These are phyloP conservation scores for Eleusine indica DNA, from an alignment of 176 grass and related monocot species.

Conservation along the genomic window DNA sequence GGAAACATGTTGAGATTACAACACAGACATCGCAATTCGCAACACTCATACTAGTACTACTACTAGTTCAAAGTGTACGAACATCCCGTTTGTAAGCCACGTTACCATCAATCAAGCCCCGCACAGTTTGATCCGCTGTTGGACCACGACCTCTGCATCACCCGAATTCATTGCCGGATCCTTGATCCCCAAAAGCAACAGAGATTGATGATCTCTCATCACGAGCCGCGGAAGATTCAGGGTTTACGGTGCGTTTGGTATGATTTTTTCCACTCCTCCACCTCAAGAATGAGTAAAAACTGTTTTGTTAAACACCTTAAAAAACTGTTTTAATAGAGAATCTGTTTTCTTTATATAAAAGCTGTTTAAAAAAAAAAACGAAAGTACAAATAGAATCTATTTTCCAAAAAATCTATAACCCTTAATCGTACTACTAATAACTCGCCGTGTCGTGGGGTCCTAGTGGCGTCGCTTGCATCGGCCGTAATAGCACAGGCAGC, in stretches of 20 bases:
- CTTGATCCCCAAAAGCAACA: constrained; percentile 17
- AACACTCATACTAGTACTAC: too few species aligned
- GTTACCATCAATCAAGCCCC: not conserved
- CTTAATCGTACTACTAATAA: too few species aligned
- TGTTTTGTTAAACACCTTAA: too few species aligned
- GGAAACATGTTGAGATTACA: not conserved
- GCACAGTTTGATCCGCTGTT: not conserved
- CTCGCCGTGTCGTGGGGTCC: not conserved
- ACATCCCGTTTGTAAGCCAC: not conserved
- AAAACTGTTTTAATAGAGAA: too few species aligned
- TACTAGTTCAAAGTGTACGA: not conserved
- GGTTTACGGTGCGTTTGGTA: too few species aligned
- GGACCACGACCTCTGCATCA: not conserved
- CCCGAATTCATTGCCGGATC: not conserved
- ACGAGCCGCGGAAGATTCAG: not conserved
- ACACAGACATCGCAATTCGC: not conserved
- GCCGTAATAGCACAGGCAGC: not conserved
- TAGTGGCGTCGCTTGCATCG: too few species aligned
- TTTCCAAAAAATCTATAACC: too few species aligned
- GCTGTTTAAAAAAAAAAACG: too few species aligned
- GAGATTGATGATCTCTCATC: not conserved
- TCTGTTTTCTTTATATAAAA: too few species aligned
- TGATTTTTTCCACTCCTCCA: too few species aligned
- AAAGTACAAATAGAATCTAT: too few species aligned
- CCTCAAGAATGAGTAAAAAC: too few species aligned